These are phyloP conservation scores for Apiotrichum gracile DNA, from an alignment of 1,284 basidiomycete genomes.

Conservation along the genomic window DNA sequence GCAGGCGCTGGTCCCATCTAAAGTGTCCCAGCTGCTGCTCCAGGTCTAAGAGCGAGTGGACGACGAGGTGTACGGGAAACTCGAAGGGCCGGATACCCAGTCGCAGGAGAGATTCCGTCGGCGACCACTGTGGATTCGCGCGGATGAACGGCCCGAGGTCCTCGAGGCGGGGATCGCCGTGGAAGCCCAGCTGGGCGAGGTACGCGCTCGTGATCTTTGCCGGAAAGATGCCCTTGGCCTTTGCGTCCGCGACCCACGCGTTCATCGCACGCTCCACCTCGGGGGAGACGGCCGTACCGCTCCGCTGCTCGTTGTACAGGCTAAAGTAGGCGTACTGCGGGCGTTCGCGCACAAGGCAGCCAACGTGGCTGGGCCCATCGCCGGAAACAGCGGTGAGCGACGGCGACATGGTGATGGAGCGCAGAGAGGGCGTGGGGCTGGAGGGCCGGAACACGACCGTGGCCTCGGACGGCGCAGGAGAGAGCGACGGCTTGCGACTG, in stretches of 20 bases:
- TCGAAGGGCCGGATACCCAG: conserved; percentile 26
- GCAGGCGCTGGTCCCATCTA: not conserved
- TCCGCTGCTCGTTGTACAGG: conserved; percentile 5
- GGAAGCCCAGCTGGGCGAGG: conserved; percentile 21
- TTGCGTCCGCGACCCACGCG: conserved; percentile 19
- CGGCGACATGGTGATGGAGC: conserved; percentile 9
- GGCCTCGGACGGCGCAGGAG: not conserved
- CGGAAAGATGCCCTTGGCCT: conserved; percentile 19
- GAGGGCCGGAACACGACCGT: not conserved
- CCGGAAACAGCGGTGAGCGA: not conserved
- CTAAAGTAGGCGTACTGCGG: conserved; percentile 24
- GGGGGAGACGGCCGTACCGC: conserved; percentile 6
- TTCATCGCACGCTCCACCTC: conserved; percentile 22
- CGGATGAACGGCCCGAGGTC: conserved; percentile 26
- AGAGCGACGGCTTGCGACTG: not conserved
- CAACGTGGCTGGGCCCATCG: conserved; percentile 15
- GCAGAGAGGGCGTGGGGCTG: conserved; percentile 5
- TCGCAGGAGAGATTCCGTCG: conserved; percentile 26
- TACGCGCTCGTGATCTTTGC: conserved; percentile 16
- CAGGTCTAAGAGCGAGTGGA: conserved; percentile 22
- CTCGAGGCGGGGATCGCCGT: conserved; percentile 12
- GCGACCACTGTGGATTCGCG: conserved; percentile 20
- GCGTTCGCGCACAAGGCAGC: conserved; percentile 28
- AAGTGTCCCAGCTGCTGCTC: conserved; percentile 6
- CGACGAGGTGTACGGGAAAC: conserved; percentile 25